Evolutionary conservation across 805 yeast genomes (phyloP).

Genomic region (Metschnikowia hibisci): DNA sequence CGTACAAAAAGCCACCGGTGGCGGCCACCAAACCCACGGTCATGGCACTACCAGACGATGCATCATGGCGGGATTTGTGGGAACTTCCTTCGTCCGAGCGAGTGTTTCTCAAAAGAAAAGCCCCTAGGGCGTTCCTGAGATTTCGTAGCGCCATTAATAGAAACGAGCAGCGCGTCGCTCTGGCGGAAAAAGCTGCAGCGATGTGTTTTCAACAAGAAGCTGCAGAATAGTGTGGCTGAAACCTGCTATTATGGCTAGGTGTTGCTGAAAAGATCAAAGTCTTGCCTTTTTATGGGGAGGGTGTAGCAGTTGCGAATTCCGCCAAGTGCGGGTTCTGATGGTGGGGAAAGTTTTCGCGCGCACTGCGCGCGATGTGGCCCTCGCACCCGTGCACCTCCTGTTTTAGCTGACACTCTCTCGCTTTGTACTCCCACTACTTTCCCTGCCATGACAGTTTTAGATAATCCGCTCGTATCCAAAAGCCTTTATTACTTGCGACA

Average conservation of each 20-base stretch:
- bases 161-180: background rate
- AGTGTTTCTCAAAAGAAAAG: constrained; percentile 32
- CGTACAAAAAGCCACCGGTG: constrained; percentile 86
- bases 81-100: constrained; percentile 34
- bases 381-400: background rate
- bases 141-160: constrained; percentile 7
- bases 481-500: constrained; percentile 10
- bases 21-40: constrained; percentile 80
- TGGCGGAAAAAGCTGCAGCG: background rate
- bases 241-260: background rate
- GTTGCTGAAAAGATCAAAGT: background rate
- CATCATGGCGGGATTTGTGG: constrained; percentile 37
- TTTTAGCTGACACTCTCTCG: background rate
- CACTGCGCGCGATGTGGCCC: constrained; percentile 1
- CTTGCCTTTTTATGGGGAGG: background rate
- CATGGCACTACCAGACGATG: constrained; percentile 61
- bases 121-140: constrained; percentile 16
- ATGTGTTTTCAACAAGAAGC: background rate
- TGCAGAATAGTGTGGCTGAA: background rate
- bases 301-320: background rate
- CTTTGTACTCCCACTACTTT: background rate
- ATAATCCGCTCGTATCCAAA: constrained; percentile 1
- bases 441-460: background rate
- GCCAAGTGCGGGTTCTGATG: constrained; percentile 3
- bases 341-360: constrained; percentile 8